These are phyloP conservation scores for Aspergillus amoenus DNA, from an alignment of 2,329 filamentous ascomycete genomes.

Conservation along the genomic window DNA sequence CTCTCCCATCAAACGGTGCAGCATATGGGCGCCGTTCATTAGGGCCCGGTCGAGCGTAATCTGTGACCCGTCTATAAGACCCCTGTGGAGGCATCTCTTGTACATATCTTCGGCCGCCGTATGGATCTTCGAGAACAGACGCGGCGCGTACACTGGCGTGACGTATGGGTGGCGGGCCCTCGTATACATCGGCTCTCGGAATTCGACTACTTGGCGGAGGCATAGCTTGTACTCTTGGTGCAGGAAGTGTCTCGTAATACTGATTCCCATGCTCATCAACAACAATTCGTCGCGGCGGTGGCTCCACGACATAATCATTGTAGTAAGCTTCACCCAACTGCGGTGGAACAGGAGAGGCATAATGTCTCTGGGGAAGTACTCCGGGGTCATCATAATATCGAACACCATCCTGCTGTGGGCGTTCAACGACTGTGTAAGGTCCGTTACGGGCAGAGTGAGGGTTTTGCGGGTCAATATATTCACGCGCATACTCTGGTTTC, in stretches of 20 bases:
- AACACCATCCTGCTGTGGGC: constrained; percentile 37
- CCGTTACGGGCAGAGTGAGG: constrained; percentile 36
- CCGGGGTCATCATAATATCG: constrained; percentile 41
- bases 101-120: constrained; percentile 40
- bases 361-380: constrained; percentile 31
- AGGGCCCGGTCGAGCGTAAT: constrained; percentile 33
- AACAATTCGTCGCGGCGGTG: constrained; percentile 66
- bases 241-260: constrained; percentile 62
- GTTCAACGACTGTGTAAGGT: constrained; percentile 43
- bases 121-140: constrained; percentile 45
- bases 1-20: constrained; percentile 33
- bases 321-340: constrained; percentile 43
- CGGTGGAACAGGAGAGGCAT: constrained; percentile 36
- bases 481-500: constrained; percentile 41
- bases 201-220: constrained; percentile 33
- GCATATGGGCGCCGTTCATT: constrained; percentile 34
- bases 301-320: constrained; percentile 49
- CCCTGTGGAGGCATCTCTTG: constrained; percentile 46
- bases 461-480: constrained; percentile 46
- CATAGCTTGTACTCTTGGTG: constrained; percentile 35
- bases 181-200: constrained; percentile 33
- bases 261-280: constrained; percentile 81
- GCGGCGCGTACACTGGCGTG: constrained; percentile 38
- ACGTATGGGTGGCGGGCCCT: constrained; percentile 30
- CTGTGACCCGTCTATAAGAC: constrained; percentile 41